These are phyloP conservation scores for Fusarium sp. DNA, from an alignment of 2,329 filamentous ascomycete genomes.

Conservation along the genomic window DNA sequence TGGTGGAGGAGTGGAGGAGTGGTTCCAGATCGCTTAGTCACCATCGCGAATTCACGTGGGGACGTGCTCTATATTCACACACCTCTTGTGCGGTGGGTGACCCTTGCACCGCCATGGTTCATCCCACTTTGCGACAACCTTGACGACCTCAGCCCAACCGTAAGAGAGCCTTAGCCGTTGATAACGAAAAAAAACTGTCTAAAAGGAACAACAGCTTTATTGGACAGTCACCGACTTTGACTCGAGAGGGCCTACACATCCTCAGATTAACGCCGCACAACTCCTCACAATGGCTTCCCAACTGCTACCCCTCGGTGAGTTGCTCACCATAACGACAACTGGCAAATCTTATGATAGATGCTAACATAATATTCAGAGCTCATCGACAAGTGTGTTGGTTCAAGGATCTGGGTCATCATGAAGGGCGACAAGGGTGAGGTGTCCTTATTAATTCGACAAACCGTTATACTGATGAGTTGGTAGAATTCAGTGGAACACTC, in stretches of 20 bases:
- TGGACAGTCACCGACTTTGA: not conserved
- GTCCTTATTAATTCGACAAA: not conserved
- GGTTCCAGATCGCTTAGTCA: slow-evolving; percentile 54
- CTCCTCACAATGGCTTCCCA: slow-evolving; percentile 75
- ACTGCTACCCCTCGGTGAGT: slow-evolving; percentile 78
- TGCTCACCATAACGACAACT: slow-evolving; percentile 1
- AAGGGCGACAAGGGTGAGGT: slow-evolving; percentile 93
- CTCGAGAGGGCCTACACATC: not conserved
- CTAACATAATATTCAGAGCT: slow-evolving; percentile 75
- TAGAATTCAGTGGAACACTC: slow-evolving; percentile 95
- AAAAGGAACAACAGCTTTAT: not conserved
- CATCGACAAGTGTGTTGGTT: slow-evolving; percentile 99
- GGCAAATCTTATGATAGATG: slow-evolving; percentile 1
- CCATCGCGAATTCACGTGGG: slow-evolving; percentile 55
- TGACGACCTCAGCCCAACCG: slow-evolving; percentile 31
- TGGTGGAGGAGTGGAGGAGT: slow-evolving; percentile 14
- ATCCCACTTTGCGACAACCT: slow-evolving; percentile 51
- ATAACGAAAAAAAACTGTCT: not conserved
- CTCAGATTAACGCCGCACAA: slow-evolving; percentile 21
- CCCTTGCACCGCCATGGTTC: slow-evolving; percentile 39
- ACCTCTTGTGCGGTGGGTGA: slow-evolving; percentile 16
- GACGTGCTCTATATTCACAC: slow-evolving; percentile 47
- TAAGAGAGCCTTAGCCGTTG: slow-evolving; percentile 13
- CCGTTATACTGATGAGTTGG: slow-evolving; percentile 31
- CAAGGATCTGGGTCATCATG: slow-evolving; percentile 99